Evolutionary conservation across 1,139 yeast genomes (phyloP).

Genomic region (Scheffersomyces segobiensis): DNA sequence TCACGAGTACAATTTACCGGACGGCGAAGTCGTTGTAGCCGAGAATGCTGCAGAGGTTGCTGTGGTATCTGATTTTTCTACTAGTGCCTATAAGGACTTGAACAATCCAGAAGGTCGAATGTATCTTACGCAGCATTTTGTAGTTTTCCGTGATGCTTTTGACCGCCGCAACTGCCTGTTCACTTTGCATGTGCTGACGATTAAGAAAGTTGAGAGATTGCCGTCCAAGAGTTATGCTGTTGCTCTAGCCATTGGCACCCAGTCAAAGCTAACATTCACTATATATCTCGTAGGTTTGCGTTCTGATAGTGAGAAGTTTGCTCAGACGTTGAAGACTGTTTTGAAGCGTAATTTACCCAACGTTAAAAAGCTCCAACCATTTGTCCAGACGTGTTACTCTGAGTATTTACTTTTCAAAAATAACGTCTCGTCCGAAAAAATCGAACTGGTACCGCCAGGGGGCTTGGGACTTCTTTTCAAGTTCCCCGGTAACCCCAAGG

Average conservation of each 20-base stretch:
- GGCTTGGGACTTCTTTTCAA: conserved; percentile 83
- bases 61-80: conserved; percentile 39
- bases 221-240: conserved; percentile 78
- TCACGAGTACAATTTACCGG: conserved; percentile 67
- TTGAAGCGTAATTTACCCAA: conserved; percentile 65
- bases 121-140: conserved; percentile 69
- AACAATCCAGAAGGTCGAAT: conserved; percentile 56
- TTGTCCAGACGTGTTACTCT: conserved; percentile 75
- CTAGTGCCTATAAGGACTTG: conserved; percentile 24
- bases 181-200: conserved; percentile 70
- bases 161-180: conserved; percentile 71
- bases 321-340: conserved; percentile 61
- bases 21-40: conserved; percentile 61
- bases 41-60: conserved; percentile 72
- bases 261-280: conserved; percentile 62
- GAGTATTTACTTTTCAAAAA: conserved; percentile 77
- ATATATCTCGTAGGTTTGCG: conserved; percentile 78
- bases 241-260: conserved; percentile 70
- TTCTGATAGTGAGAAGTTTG: conserved; percentile 79
- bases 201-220: conserved; percentile 83
- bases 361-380: conserved; percentile 63
- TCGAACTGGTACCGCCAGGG: conserved; percentile 65
- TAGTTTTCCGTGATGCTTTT: conserved; percentile 71
- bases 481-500: conserved; percentile 87
- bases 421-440: conserved; percentile 43